A percentile compares a stretch with the other conserved stretches of the same genome.
Evolutionary conservation across 2,329 filamentous ascomycete genomes (phyloP).

Genomic region (Ophiostoma montium): DNA sequence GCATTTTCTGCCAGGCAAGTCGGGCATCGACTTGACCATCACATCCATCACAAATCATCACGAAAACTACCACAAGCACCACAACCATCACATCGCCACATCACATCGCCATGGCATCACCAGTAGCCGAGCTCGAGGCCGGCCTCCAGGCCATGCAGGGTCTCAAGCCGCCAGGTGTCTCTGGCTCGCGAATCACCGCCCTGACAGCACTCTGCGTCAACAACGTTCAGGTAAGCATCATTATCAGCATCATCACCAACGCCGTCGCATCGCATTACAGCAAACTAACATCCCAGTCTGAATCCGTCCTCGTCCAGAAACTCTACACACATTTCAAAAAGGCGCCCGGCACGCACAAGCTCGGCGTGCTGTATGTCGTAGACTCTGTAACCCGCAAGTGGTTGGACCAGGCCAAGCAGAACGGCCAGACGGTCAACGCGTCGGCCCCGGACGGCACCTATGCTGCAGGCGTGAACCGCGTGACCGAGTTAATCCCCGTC

Average conservation of each 20-base stretch:
- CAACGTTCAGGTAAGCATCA: slow-evolving; percentile 67
- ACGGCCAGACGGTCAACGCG: slow-evolving; percentile 68
- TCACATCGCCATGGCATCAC: slow-evolving; percentile 48
- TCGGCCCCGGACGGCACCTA: slow-evolving; percentile 81
- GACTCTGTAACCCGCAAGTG: slow-evolving; percentile 98
- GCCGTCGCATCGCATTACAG: slow-evolving; percentile 1
- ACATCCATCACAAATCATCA: neutral
- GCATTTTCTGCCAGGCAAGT: too few species aligned
- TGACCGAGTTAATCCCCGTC: slow-evolving; percentile 84
- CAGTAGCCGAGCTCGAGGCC: slow-evolving; percentile 81
- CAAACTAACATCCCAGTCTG: slow-evolving; percentile 46
- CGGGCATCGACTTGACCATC: neutral
- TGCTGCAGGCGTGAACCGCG: slow-evolving; percentile 88
- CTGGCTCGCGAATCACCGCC: slow-evolving; percentile 76
- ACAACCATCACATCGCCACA: neutral
- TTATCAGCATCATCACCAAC: neutral
- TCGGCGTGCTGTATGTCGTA: slow-evolving; percentile 99
- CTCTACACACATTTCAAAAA: slow-evolving; percentile 97
- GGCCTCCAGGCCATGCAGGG: slow-evolving; percentile 83
- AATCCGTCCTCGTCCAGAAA: slow-evolving; percentile 89
- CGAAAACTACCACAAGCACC: too few species aligned
- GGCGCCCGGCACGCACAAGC: slow-evolving; percentile 85
- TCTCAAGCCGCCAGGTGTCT: slow-evolving; percentile 87
- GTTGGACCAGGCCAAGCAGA: slow-evolving; percentile 85
- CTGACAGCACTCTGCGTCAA: slow-evolving; percentile 78